These are phyloP conservation scores for Cryptococcus amylolentus DNA, from an alignment of 1,284 basidiomycete genomes.

Conservation along the genomic window DNA sequence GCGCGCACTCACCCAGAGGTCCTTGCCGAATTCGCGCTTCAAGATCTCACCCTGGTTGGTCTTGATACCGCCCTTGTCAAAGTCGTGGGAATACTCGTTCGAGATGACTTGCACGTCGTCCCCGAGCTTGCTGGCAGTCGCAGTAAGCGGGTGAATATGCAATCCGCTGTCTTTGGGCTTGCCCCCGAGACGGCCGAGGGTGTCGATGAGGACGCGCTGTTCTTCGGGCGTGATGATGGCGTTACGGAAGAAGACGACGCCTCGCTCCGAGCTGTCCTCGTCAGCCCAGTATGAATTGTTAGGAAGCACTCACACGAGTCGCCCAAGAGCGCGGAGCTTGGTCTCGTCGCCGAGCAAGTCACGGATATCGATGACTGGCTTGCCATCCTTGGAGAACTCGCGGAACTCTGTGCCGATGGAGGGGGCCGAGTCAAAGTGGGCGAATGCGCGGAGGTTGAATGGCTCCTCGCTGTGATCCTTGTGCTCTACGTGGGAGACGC, in stretches of 20 bases:
- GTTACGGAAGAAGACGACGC: constrained; percentile 67
- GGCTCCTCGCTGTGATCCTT: background rate
- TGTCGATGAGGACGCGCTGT: constrained; percentile 53
- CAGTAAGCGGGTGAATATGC: constrained; percentile 65
- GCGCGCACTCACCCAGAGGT: constrained; percentile 23
- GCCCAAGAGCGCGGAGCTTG: constrained; percentile 31
- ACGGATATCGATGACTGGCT: constrained; percentile 24
- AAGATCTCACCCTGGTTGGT: constrained; percentile 14
- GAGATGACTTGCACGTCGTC: constrained; percentile 36
- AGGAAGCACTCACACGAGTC: constrained; percentile 25
- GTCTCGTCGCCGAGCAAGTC: constrained; percentile 28
- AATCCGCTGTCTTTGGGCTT: constrained; percentile 58
- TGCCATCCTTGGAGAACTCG: constrained; percentile 18
- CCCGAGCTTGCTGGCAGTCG: constrained; percentile 47
- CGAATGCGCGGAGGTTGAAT: constrained; percentile 14
- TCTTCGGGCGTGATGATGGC: constrained; percentile 51
- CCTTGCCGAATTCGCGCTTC: constrained; percentile 14
- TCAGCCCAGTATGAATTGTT: background rate
- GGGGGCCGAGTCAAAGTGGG: constrained; percentile 37
- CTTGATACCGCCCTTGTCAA: constrained; percentile 18
- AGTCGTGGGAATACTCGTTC: constrained; percentile 27
- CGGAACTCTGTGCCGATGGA: constrained; percentile 48
- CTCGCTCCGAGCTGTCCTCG: constrained; percentile 55
- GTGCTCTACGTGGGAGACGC: background rate
- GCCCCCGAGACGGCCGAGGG: constrained; percentile 59